These are phyloP conservation scores for Ceratobasidium sp. DNA, from an alignment of 1,284 basidiomycete genomes.

Conservation along the genomic window DNA sequence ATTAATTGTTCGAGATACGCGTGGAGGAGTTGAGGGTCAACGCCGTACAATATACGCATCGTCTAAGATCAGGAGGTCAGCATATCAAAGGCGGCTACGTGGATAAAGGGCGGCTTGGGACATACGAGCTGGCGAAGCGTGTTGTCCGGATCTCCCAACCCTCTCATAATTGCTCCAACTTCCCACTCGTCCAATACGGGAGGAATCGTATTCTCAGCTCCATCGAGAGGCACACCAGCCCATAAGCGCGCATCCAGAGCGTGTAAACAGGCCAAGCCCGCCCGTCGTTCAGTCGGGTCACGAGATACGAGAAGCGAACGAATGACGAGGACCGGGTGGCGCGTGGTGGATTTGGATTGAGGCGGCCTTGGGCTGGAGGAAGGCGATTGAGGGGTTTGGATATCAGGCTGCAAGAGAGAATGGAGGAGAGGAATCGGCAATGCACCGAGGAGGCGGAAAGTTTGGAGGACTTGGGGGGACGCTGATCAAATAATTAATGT, in stretches of 20 bases:
- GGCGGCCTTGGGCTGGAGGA: constrained; percentile 7
- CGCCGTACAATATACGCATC: constrained; percentile 25
- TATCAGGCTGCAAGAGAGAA: background rate
- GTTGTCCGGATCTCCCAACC: constrained; percentile 18
- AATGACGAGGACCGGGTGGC: constrained; percentile 61
- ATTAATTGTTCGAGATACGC: constrained; percentile 36
- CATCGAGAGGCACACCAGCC: constrained; percentile 59
- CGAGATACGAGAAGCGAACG: constrained; percentile 66
- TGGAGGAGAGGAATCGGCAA: constrained; percentile 18
- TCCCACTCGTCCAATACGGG: constrained; percentile 42
- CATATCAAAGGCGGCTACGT: background rate
- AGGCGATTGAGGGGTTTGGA: background rate
- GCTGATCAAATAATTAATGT: background rate
- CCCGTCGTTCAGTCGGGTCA: constrained; percentile 68
- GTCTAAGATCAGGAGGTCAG: background rate
- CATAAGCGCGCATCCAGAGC: constrained; percentile 68
- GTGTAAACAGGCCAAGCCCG: constrained; percentile 71
- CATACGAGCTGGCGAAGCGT: constrained; percentile 32
- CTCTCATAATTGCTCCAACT: constrained; percentile 24
- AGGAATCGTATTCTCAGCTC: constrained; percentile 8
- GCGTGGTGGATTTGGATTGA: constrained; percentile 45
- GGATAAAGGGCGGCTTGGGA: background rate
- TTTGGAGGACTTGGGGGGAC: constrained; percentile 28
- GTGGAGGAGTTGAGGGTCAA: constrained; percentile 32
- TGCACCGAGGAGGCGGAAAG: constrained; percentile 32